A percentile compares a stretch with the other conserved stretches of the same genome.
phyloP scores from a whole-genome alignment of 352 stramenopile species.

The Globisporangium rhizosaccharum region DNA sequence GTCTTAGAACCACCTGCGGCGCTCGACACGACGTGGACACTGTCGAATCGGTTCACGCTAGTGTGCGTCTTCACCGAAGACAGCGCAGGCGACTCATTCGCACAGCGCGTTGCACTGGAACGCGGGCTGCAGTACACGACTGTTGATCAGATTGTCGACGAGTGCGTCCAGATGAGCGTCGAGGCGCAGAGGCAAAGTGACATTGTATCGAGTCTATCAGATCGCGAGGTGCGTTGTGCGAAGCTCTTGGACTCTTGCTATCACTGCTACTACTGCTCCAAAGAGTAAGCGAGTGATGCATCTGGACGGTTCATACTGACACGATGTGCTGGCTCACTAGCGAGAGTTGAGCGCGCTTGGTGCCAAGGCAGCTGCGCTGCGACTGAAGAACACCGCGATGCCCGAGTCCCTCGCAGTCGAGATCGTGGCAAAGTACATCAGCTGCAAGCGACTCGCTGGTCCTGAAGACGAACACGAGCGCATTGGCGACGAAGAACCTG shows the following conservation, averaged over 20 bases:
- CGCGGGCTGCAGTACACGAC: slow-evolving; percentile 27
- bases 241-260: neutral
- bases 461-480: neutral
- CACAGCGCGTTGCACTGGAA: slow-evolving; percentile 26
- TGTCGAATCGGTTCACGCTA: slow-evolving; percentile 11
- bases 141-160: slow-evolving; percentile 43
- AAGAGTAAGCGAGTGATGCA: neutral
- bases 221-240: slow-evolving; percentile 38
- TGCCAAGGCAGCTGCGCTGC: slow-evolving; percentile 27
- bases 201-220: slow-evolving; percentile 19
- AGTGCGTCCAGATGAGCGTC: slow-evolving; percentile 46
- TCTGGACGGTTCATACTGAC: neutral
- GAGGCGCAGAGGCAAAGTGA: slow-evolving; percentile 41
- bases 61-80: slow-evolving; percentile 29
- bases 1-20: neutral
- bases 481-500: neutral
- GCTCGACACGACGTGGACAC: slow-evolving; percentile 14
- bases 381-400: slow-evolving; percentile 42
- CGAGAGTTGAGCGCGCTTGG: slow-evolving; percentile 46
- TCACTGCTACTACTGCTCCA: neutral
- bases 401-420: slow-evolving; percentile 45
- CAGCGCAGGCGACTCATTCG: slow-evolving; percentile 14
- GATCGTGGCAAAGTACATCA: slow-evolving; percentile 29
- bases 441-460: slow-evolving; percentile 12
- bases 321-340: slow-evolving; percentile 13